Conservation (phyloP, 2,329 filamentous ascomycete species). For the Diplocarpon rosae region DNA sequence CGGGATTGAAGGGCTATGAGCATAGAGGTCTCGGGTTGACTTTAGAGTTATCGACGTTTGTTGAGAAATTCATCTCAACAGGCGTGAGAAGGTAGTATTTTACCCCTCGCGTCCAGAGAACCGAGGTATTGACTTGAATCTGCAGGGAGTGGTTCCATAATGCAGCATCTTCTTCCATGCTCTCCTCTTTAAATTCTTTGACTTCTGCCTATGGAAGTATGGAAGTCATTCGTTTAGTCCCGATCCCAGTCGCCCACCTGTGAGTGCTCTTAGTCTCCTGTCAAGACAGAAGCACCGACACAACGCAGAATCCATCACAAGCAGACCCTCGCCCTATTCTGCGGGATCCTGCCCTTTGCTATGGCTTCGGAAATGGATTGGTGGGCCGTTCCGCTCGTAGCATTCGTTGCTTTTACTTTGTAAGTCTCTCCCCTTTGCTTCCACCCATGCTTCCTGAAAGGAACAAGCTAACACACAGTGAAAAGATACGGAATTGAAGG, state of each 20-base stretch:
- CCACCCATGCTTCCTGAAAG: neutral
- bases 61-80: slow-evolving; percentile 49
- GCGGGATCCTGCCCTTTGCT: slow-evolving; percentile 49
- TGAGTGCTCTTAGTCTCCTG: slow-evolving; percentile 22
- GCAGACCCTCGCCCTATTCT: slow-evolving; percentile 51
- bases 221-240: slow-evolving; percentile 55
- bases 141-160: slow-evolving; percentile 45
- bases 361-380: slow-evolving; percentile 52
- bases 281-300: neutral
- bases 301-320: slow-evolving; percentile 45
- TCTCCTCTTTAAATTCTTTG: slow-evolving; percentile 43
- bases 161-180: slow-evolving; percentile 46
- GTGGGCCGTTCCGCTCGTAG: slow-evolving; percentile 49
- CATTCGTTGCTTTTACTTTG: slow-evolving; percentile 50
- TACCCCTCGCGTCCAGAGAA: neutral
- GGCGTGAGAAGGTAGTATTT: slow-evolving; percentile 33
- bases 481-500: slow-evolving; percentile 46
- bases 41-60: slow-evolving; percentile 47
- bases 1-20: slow-evolving; percentile 41
- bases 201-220: slow-evolving; percentile 49
- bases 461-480: neutral
- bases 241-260: slow-evolving; percentile 51
- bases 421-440: slow-evolving; percentile 5
- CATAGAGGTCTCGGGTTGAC: slow-evolving; percentile 47
- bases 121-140: neutral